These are phyloP conservation scores for Metschnikowia continentalis DNA, from an alignment of 805 yeast species.

Conservation along the genomic window DNA sequence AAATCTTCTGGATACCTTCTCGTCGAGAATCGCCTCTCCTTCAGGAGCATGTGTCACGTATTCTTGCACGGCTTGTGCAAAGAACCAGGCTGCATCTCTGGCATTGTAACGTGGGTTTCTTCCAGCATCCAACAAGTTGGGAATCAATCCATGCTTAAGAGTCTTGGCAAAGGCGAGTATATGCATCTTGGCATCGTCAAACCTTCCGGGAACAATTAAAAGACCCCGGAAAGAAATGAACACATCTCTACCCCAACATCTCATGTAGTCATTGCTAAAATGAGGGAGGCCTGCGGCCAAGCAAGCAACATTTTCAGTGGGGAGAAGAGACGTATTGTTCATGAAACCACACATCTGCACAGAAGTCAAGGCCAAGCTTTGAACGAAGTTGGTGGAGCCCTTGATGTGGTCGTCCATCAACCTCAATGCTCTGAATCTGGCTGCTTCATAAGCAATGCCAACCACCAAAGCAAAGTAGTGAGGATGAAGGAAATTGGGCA, in stretches of 20 bases:
- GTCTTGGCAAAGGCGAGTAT: conserved; percentile 86
- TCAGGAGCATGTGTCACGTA: conserved; percentile 64
- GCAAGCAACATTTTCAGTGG: conserved; percentile 59
- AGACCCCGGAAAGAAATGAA: conserved; percentile 85
- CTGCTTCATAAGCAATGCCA: conserved; percentile 80
- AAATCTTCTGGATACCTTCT: conserved; percentile 74
- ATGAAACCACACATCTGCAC: conserved; percentile 80
- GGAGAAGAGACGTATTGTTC: conserved; percentile 70
- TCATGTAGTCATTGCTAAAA: conserved; percentile 84
- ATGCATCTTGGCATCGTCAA: conserved; percentile 74
- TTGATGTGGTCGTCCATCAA: conserved; percentile 52
- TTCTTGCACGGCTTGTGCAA: conserved; percentile 82
- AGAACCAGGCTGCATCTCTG: conserved; percentile 96
- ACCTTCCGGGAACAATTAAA: conserved; percentile 70
- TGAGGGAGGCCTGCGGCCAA: conserved; percentile 97
- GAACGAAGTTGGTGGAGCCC: conserved; percentile 67
- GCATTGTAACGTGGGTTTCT: conserved; percentile 93
- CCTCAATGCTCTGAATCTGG: conserved; percentile 61
- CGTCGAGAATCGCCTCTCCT: conserved; percentile 64
- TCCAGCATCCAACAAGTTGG: conserved; percentile 89
- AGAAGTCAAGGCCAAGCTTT: conserved; percentile 73
- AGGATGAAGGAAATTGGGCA: conserved; percentile 81
- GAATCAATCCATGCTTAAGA: conserved; percentile 91
- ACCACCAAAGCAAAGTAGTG: conserved; percentile 81
- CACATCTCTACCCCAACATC: conserved; percentile 98